These are phyloP conservation scores for Trichoderma endophyticum DNA, from an alignment of 2,329 filamentous ascomycete genomes.

Conservation along the genomic window DNA sequence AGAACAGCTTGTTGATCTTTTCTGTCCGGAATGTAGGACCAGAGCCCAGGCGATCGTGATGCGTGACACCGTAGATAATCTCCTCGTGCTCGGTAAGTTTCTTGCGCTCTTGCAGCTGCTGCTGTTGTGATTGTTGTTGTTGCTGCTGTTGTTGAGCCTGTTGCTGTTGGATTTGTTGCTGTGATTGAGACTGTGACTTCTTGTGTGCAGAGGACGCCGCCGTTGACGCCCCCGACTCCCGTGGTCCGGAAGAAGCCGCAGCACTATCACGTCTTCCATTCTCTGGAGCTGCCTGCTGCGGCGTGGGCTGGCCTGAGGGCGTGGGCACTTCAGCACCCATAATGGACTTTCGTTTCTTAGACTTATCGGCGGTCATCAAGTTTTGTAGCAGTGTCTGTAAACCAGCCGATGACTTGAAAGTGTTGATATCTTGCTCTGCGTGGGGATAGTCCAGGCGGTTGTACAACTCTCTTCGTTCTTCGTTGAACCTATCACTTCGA, in stretches of 20 bases:
- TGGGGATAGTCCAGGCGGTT: slow-evolving; percentile 79
- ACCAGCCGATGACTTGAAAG: slow-evolving; percentile 78
- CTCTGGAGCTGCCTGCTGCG: slow-evolving; percentile 37
- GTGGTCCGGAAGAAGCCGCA: slow-evolving; percentile 41
- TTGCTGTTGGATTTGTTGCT: slow-evolving; percentile 30
- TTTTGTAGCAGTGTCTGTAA: slow-evolving; percentile 78
- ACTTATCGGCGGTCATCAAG: slow-evolving; percentile 78
- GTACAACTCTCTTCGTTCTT: slow-evolving; percentile 84
- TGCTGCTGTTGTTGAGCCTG: slow-evolving; percentile 28
- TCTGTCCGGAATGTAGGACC: slow-evolving; percentile 90
- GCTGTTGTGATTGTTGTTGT: slow-evolving; percentile 32
- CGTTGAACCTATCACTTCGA: slow-evolving; percentile 79
- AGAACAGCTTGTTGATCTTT: slow-evolving; percentile 73
- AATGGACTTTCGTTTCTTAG: slow-evolving; percentile 79
- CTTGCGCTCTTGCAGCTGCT: slow-evolving; percentile 54
- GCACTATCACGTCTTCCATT: slow-evolving; percentile 52
- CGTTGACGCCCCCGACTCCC: slow-evolving; percentile 35
- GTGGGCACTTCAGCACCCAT: slow-evolving; percentile 53
- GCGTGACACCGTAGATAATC: slow-evolving; percentile 75
- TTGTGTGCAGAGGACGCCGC: slow-evolving; percentile 49
- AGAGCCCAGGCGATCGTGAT: slow-evolving; percentile 78
- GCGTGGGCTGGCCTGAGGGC: slow-evolving; percentile 40
- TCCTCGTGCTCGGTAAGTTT: slow-evolving; percentile 75
- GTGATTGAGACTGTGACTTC: slow-evolving; percentile 36
- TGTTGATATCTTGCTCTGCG: slow-evolving; percentile 64